A percentile compares a stretch with the other conserved stretches of the same genome.
These are phyloP conservation scores for Amylostereum areolatum DNA, from an alignment of 1,284 basidiomycete species.

Conservation along the genomic window DNA sequence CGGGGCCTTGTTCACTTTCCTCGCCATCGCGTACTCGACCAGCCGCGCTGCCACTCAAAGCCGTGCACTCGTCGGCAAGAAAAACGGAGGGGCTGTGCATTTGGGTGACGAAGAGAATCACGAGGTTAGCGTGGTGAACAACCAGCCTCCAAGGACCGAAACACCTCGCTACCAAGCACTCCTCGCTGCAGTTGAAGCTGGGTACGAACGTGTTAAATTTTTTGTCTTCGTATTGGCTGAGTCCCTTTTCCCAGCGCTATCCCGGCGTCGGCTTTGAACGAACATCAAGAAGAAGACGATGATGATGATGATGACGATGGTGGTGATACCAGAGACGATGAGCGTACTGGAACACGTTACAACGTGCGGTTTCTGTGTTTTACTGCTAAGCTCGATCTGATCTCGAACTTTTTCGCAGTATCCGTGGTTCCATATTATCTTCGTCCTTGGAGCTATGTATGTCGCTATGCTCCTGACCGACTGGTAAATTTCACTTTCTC, in stretches of 20 bases:
- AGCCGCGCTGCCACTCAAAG: slow-evolving; percentile 94
- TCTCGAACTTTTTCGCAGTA: slow-evolving; percentile 54
- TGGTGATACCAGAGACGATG: slow-evolving; percentile 84
- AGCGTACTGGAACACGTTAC: slow-evolving; percentile 94
- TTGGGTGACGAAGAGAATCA: slow-evolving; percentile 39
- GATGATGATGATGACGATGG: slow-evolving; percentile 57
- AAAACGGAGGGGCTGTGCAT: slow-evolving; percentile 14
- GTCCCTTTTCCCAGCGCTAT: slow-evolving; percentile 59
- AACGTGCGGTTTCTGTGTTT: slow-evolving; percentile 55
- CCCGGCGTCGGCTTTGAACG: slow-evolving; percentile 87
- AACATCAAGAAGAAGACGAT: slow-evolving; percentile 76
- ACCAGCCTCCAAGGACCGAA: slow-evolving; percentile 84
- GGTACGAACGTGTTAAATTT: slow-evolving; percentile 37
- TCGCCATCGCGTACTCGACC: slow-evolving; percentile 97
- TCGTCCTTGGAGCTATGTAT: slow-evolving; percentile 95
- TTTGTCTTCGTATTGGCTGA: background rate
- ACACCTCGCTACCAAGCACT: slow-evolving; percentile 92
- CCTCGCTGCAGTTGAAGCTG: slow-evolving; percentile 92
- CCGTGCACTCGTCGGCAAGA: slow-evolving; percentile 80
- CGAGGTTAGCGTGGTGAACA: slow-evolving; percentile 72
- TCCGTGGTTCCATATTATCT: slow-evolving; percentile 98
- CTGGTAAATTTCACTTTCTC: slow-evolving; percentile 58
- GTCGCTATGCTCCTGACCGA: slow-evolving; percentile 98
- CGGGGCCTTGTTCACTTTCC: slow-evolving; percentile 94
- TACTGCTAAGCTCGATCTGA: slow-evolving; percentile 4